These are phyloP conservation scores for Sanguinoderma infundibulare DNA, from an alignment of 1,284 basidiomycete species.

Conservation along the genomic window DNA sequence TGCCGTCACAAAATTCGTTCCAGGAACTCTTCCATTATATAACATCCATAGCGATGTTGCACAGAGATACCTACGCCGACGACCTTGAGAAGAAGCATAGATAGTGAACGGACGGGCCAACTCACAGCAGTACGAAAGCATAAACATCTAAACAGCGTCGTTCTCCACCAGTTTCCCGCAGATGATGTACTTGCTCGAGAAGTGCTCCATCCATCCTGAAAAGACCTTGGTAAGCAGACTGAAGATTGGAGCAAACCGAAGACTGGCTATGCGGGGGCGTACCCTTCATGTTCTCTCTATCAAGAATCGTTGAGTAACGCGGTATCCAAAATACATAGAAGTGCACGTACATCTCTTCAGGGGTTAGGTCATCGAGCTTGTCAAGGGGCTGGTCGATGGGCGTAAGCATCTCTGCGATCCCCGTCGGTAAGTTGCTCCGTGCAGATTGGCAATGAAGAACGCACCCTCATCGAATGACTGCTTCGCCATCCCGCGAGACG, in stretches of 20 bases:
- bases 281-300: conserved; percentile 90
- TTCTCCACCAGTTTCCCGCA: conserved; percentile 87
- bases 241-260: not conserved
- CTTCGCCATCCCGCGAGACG: conserved; percentile 95
- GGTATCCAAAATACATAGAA: too few species aligned
- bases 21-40: not conserved
- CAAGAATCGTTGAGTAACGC: not conserved
- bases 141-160: conserved; percentile 33
- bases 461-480: conserved; percentile 90
- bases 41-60: not conserved
- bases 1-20: not conserved
- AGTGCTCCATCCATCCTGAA: conserved; percentile 88
- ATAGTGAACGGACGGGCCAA: not conserved
- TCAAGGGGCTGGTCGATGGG: conserved; percentile 87
- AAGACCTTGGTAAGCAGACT: not conserved
- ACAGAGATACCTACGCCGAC: not conserved
- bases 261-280: not conserved
- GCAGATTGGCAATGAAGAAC: conserved; percentile 28
- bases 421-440: not conserved
- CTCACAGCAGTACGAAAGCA: not conserved
- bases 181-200: conserved; percentile 85
- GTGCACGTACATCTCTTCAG: conserved; percentile 79
- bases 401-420: conserved; percentile 82
- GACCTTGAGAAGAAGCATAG: too few species aligned
- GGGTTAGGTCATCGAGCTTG: conserved; percentile 76